A percentile compares a stretch with the other conserved stretches of the same genome.
phyloP scores from a whole-genome alignment of 306 rosid genomes.

The Mucuna pruriens region DNA sequence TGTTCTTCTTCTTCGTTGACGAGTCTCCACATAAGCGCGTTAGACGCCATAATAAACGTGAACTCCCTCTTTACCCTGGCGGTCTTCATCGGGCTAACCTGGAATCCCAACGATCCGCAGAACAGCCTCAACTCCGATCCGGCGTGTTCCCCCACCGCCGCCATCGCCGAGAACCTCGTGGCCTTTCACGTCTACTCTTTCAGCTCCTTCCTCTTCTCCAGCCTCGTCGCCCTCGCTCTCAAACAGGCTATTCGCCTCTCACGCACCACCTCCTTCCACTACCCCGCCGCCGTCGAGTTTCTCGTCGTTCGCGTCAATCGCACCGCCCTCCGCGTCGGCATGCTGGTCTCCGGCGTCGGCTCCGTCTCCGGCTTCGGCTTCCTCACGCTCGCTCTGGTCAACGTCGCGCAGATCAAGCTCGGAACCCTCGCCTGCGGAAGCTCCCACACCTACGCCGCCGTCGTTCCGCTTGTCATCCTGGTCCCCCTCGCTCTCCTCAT shows the following conservation, averaged over 20 bases:
- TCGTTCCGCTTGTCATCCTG: conserved; percentile 67
- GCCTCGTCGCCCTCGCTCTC: conserved; percentile 85
- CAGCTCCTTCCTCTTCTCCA: conserved; percentile 98
- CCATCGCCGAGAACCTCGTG: conserved; percentile 72
- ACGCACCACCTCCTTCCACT: conserved; percentile 55
- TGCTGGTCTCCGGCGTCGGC: conserved; percentile 78
- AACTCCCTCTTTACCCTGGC: conserved; percentile 90
- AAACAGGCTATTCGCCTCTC: conserved; percentile 83
- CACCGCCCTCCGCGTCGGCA: conserved; percentile 66
- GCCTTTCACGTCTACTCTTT: conserved; percentile 94
- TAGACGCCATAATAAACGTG: conserved; percentile 82
- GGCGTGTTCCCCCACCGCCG: conserved; percentile 56
- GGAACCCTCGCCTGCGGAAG: conserved; percentile 80
- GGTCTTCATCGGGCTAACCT: conserved; percentile 83
- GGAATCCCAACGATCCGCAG: conserved; percentile 74
- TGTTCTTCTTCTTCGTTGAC: conserved; percentile 57
- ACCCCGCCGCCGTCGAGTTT: conserved; percentile 50
- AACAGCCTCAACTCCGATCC: conserved; percentile 52
- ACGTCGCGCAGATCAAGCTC: conserved; percentile 91
- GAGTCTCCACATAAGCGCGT: conserved; percentile 71
- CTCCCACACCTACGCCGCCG: conserved; percentile 59
- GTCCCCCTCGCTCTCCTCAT: conserved; percentile 61
- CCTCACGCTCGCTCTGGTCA: conserved; percentile 71
- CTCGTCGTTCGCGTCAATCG: conserved; percentile 62
- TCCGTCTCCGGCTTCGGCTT: conserved; percentile 72